Conservation (phyloP, 208 protist species). For the Crithidia bombi region DNA sequence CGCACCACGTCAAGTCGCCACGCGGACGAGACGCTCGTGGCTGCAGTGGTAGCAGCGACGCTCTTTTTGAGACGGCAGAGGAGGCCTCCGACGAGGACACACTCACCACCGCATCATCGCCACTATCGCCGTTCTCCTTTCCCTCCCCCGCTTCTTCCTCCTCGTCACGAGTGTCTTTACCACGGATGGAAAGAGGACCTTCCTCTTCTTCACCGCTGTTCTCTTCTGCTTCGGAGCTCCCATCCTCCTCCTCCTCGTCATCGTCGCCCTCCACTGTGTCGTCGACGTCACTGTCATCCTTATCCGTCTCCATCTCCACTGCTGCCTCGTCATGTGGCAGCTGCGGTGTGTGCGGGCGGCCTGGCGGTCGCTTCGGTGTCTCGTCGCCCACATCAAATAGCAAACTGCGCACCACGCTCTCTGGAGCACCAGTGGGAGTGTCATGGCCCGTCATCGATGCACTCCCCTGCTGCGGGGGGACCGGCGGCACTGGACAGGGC, state of each 20-base stretch:
- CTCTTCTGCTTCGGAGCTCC: too few relatives aligned
- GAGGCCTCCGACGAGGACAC: not conserved
- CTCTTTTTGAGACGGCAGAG: not conserved
- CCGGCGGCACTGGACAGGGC: not conserved
- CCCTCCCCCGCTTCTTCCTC: not conserved
- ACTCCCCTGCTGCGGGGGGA: too few relatives aligned
- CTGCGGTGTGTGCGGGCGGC: not conserved
- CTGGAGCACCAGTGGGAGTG: not conserved
- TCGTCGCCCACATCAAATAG: conserved; percentile 12
- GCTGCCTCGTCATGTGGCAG: not conserved
- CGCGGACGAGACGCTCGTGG: not conserved
- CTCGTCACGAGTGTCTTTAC: too few relatives aligned
- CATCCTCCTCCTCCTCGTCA: too few relatives aligned
- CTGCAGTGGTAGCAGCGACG: not conserved
- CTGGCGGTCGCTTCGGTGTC: not conserved
- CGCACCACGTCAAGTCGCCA: conserved; percentile 10
- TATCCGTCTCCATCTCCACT: not conserved
- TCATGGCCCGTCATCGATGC: too few relatives aligned
- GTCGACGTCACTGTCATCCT: not conserved
- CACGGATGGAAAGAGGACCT: too few relatives aligned
- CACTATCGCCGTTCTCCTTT: not conserved
- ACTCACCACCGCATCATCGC: not conserved
- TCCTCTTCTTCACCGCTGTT: too few relatives aligned
- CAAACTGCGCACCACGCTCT: conserved; percentile 16
- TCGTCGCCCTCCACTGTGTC: too few relatives aligned